These are phyloP conservation scores for Rhizopogon sp. DNA, from an alignment of 768 basidiomycete species.

Conservation along the genomic window DNA sequence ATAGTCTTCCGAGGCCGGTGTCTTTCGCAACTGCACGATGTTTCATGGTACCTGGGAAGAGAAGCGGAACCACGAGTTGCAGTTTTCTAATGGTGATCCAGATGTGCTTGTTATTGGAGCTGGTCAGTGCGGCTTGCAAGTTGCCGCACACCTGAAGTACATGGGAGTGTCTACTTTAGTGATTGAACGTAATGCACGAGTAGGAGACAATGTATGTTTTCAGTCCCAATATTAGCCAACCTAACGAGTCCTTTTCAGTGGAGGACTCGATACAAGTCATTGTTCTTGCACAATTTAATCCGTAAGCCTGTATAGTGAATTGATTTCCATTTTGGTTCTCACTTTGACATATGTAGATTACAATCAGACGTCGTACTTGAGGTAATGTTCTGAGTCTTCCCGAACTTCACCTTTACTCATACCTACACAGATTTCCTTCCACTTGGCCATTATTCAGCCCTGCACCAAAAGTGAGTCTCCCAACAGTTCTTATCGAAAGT, in stretches of 20 bases:
- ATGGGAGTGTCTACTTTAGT: slow-evolving; percentile 50
- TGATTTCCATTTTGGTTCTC: slow-evolving; percentile 3
- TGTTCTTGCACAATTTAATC: slow-evolving; percentile 48
- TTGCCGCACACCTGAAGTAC: slow-evolving; percentile 57
- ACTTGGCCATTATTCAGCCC: slow-evolving; percentile 50
- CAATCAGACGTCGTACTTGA: slow-evolving; percentile 51
- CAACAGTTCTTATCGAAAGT: neutral
- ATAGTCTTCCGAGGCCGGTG: slow-evolving; percentile 21
- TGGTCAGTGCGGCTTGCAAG: slow-evolving; percentile 59
- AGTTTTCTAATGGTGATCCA: slow-evolving; percentile 44
- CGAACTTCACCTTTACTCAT: neutral
- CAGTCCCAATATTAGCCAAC: neutral
- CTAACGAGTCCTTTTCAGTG: slow-evolving; percentile 24
- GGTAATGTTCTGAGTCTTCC: slow-evolving; percentile 22
- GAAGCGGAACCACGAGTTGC: slow-evolving; percentile 32
- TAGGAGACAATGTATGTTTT: slow-evolving; percentile 40
- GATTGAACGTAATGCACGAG: slow-evolving; percentile 43
- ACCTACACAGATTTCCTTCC: slow-evolving; percentile 39
- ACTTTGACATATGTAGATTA: slow-evolving; percentile 30
- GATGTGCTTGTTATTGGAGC: slow-evolving; percentile 60
- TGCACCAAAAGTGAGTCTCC: slow-evolving; percentile 38
- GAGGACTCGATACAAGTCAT: slow-evolving; percentile 51
- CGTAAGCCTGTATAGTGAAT: slow-evolving; percentile 30
- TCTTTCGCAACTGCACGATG: slow-evolving; percentile 33
- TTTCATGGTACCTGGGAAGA: slow-evolving; percentile 49